A percentile compares a stretch with the other conserved stretches of the same genome.
phyloP scores from a whole-genome alignment of 805 yeast genomes.

The Metschnikowia drakensbergensis region DNA sequence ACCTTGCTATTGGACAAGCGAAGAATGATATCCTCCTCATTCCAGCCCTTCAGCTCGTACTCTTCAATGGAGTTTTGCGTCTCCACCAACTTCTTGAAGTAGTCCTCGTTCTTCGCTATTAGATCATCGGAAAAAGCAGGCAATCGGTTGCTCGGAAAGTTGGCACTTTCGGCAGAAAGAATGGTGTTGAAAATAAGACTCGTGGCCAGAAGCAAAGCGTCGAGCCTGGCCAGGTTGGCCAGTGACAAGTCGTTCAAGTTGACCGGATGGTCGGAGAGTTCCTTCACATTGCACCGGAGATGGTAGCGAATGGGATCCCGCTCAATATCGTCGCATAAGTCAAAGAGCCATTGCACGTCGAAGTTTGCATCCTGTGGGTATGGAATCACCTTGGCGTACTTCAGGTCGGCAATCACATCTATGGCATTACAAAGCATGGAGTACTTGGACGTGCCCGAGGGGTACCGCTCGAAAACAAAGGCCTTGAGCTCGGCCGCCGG shows the following conservation, averaged over 20 bases:
- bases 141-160: constrained; percentile 33
- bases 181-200: constrained; percentile 31
- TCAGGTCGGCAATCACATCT: constrained; percentile 32
- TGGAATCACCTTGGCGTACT: constrained; percentile 38
- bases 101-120: constrained; percentile 19
- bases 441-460: constrained; percentile 51
- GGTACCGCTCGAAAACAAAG: constrained; percentile 43
- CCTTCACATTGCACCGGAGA: constrained; percentile 37
- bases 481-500: constrained; percentile 38
- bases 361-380: constrained; percentile 24
- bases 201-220: constrained; percentile 24
- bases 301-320: constrained; percentile 47
- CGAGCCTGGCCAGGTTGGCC: constrained; percentile 17
- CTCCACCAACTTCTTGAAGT: constrained; percentile 20
- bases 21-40: constrained; percentile 34
- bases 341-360: constrained; percentile 33
- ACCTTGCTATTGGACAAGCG: constrained; percentile 23
- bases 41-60: constrained; percentile 40
- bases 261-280: constrained; percentile 29
- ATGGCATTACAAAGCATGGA: constrained; percentile 40
- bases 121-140: constrained; percentile 30
- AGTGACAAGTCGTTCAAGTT: constrained; percentile 33
- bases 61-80: constrained; percentile 24
- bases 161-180: constrained; percentile 30
- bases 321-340: constrained; percentile 44